A percentile compares a stretch with the other conserved stretches of the same genome.
These are phyloP conservation scores for Aciculosporium take DNA, from an alignment of 2,329 filamentous ascomycete genomes.

Conservation along the genomic window DNA sequence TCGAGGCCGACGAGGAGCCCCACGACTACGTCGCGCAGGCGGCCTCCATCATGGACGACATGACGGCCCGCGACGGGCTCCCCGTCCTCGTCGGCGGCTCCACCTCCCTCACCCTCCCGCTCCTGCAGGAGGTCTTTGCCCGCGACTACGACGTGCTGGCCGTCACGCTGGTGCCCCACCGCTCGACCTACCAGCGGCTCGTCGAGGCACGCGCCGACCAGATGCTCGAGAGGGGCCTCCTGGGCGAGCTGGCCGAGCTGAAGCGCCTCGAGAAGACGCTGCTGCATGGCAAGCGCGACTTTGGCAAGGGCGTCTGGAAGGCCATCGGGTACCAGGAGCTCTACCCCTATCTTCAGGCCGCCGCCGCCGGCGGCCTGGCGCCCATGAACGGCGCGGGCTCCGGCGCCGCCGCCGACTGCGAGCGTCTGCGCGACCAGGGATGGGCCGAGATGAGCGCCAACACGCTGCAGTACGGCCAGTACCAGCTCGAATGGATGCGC, in stretches of 20 bases:
- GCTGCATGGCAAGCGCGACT: not conserved
- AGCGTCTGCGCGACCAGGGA: not conserved
- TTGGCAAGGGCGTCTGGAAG: not conserved
- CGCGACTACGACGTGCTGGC: not conserved
- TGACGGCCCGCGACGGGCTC: not conserved
- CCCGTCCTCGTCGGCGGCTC: constrained; percentile 1
- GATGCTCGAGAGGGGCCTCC: not conserved
- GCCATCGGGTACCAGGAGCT: not conserved
- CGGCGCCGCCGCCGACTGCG: too few relatives aligned
- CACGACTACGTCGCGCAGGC: not conserved
- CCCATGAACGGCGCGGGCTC: too few relatives aligned
- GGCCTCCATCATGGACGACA: not conserved
- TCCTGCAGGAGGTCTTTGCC: not conserved
- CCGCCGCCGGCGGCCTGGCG: too few relatives aligned
- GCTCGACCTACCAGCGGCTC: not conserved
- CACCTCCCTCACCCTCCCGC: constrained; percentile 1
- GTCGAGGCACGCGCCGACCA: not conserved
- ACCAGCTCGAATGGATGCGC: constrained; percentile 2
- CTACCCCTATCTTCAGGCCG: not conserved
- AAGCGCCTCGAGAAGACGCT: not conserved
- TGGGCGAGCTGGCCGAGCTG: constrained; percentile 1
- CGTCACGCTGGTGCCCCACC: not conserved
- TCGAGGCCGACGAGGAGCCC: constrained; percentile 2
- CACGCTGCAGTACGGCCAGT: constrained; percentile 1
- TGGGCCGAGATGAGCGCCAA: not conserved